A percentile compares a stretch with the other conserved stretches of the same genome.
phyloP scores from a whole-genome alignment of 441 rosid species.

The Rhodomyrtus psidioides region DNA sequence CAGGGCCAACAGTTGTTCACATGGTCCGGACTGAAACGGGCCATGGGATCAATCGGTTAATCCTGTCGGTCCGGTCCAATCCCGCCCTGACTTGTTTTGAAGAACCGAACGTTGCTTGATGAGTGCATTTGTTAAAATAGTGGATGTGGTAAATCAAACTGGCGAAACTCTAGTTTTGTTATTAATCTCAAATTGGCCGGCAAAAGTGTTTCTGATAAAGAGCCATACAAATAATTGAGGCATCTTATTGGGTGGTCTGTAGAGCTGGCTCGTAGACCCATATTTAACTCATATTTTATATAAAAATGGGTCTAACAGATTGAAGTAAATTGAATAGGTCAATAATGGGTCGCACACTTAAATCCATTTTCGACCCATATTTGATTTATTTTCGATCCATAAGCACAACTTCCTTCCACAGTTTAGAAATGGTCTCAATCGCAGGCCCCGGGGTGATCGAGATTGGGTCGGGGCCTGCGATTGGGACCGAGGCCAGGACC shows the following conservation, averaged over 20 bases:
- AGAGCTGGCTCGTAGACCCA: too few species aligned
- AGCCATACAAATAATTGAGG: not conserved
- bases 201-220: not conserved
- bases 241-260: not conserved
- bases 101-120: not conserved
- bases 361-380: too few species aligned
- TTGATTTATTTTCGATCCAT: too few species aligned
- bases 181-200: not conserved
- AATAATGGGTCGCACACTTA: too few species aligned
- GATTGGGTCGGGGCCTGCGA: too few species aligned
- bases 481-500: too few species aligned
- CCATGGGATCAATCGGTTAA: not conserved
- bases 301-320: too few species aligned
- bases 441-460: too few species aligned
- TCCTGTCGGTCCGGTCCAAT: not conserved
- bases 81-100: not conserved
- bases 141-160: not conserved
- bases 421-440: too few species aligned
- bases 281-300: too few species aligned
- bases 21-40: not conserved
- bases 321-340: too few species aligned
- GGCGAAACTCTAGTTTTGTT: not conserved
- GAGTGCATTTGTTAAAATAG: not conserved
- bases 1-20: not conserved
- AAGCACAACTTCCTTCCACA: too few species aligned